Base-by-base conservation (phyloP, 129 eudicot species). In the Kitagawia praeruptora region DNA sequence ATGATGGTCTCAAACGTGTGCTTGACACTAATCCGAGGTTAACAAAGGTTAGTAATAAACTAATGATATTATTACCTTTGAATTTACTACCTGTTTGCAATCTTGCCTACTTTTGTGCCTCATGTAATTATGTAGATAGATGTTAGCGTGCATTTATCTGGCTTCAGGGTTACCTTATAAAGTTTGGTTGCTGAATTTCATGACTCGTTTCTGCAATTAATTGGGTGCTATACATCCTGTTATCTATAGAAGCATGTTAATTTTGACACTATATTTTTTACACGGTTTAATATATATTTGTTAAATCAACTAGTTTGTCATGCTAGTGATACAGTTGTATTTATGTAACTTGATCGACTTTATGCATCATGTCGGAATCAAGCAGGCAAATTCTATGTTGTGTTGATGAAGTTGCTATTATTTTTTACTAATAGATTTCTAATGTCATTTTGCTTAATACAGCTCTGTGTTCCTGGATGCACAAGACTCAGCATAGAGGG, bases 401-500 rank as follows among this genome's bases (percentile, higher is more conserved):
- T 44, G 21, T 23, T 25, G 34, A 73, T 10, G 39, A 19, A 73
- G 23, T n/a, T 41, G 18, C 77, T 44, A n/a, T n/a, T 34, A 34
- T 23, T n/a, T 56, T 61, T 61, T 61, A 3, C 0, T 3, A 12
- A 21, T n/a, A 0, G 9, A 21, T 39, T 16, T 14, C 41, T 38
- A n/a, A 31, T 13, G 19, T 66, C 19, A 11, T 19, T 37, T 56
- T 51, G 27, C 67, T 42, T 38, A 7, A 28, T 86, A 83, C 87
- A 90, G 96, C 83, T 90, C 46, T 80, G 80, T 79, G 89, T 94
- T 83, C 92, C 96, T 75, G 97, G 96, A 73, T 94, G 98, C 56
- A 88, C 95, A 83, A 82, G 88, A 82, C 84, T 94, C 37, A 87
- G 86, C 64, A 88, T 88, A 34, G 92, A 91, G 73, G 90, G 97